Evolutionary conservation across 768 basidiomycete species (phyloP).

Genomic region (Suillus ampliporus): DNA sequence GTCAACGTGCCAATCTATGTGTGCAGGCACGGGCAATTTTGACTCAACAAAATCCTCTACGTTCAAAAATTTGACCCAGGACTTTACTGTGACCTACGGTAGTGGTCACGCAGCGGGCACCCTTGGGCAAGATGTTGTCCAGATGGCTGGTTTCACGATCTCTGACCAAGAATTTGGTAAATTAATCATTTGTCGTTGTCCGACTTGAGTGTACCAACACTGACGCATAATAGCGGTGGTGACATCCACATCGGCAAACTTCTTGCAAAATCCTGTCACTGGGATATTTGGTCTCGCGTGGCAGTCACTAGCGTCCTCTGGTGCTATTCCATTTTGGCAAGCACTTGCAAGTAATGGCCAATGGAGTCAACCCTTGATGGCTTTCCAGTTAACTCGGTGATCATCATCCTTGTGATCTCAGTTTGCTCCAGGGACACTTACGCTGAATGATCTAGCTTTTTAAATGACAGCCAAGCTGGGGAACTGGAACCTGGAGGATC

Average conservation of each 20-base stretch:
- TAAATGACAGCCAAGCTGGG: constrained; percentile 48
- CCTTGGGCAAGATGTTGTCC: constrained; percentile 67
- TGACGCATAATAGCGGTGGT: constrained; percentile 45
- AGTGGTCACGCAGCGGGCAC: constrained; percentile 51
- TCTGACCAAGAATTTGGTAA: constrained; percentile 59
- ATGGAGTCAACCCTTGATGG: constrained; percentile 59
- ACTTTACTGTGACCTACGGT: constrained; percentile 51
- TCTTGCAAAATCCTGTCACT: constrained; percentile 56
- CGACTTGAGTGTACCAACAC: neutral
- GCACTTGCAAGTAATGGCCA: constrained; percentile 48
- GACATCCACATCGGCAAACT: constrained; percentile 37
- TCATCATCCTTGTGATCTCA: constrained; percentile 2
- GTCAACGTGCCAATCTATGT: constrained; percentile 33
- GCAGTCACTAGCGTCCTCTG: constrained; percentile 58
- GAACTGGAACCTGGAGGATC: constrained; percentile 70
- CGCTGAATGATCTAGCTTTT: constrained; percentile 42
- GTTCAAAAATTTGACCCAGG: constrained; percentile 38
- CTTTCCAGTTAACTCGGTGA: constrained; percentile 66
- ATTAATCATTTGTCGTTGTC: constrained; percentile 21
- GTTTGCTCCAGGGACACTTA: neutral
- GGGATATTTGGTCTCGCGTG: constrained; percentile 83
- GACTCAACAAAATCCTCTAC: constrained; percentile 40
- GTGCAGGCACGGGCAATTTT: constrained; percentile 41
- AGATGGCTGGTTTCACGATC: constrained; percentile 69
- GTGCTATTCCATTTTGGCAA: constrained; percentile 71